These are phyloP conservation scores for Cytospora paraplurivora DNA, from an alignment of 2,329 filamentous ascomycete genomes.

Conservation along the genomic window DNA sequence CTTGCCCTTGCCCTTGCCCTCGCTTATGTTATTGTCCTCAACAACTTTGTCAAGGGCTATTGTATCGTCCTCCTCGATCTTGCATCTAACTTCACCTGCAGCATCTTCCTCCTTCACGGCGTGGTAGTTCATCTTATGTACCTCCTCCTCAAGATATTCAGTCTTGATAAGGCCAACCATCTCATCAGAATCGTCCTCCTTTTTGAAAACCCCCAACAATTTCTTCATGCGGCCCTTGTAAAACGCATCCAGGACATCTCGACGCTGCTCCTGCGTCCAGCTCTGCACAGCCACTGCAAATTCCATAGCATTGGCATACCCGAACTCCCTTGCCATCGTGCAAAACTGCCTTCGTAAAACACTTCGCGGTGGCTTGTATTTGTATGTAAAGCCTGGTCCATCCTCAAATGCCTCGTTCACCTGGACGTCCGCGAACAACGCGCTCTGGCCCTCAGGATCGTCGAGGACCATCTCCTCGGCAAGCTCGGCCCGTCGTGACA, in stretches of 20 bases:
- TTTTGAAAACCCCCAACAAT: slow-evolving; percentile 39
- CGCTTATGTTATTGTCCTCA: background rate
- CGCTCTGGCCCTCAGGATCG: slow-evolving; percentile 45
- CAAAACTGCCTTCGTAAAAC: slow-evolving; percentile 85
- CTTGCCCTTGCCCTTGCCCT: slow-evolving; percentile 9
- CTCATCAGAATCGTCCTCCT: slow-evolving; percentile 28
- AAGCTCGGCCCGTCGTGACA: slow-evolving; percentile 75
- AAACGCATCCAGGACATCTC: slow-evolving; percentile 77
- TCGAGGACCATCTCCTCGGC: slow-evolving; percentile 45
- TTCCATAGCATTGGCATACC: slow-evolving; percentile 73
- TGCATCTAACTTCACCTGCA: background rate
- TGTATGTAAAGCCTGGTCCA: slow-evolving; percentile 38
- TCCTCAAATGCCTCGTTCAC: slow-evolving; percentile 36
- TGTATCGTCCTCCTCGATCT: slow-evolving; percentile 33
- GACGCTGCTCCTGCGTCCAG: slow-evolving; percentile 82
- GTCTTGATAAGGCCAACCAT: slow-evolving; percentile 18
- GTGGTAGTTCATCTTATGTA: slow-evolving; percentile 7
- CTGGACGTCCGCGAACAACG: slow-evolving; percentile 60
- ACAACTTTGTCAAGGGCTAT: background rate
- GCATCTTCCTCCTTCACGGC: slow-evolving; percentile 4
- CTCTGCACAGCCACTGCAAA: slow-evolving; percentile 90
- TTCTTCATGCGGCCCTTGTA: slow-evolving; percentile 68
- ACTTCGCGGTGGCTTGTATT: slow-evolving; percentile 72
- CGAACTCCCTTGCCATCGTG: slow-evolving; percentile 80
- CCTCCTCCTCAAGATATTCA: slow-evolving; percentile 16